These are phyloP conservation scores for Arthrobotrys sphaeroides DNA, from an alignment of 2,329 filamentous ascomycete genomes.

Conservation along the genomic window DNA sequence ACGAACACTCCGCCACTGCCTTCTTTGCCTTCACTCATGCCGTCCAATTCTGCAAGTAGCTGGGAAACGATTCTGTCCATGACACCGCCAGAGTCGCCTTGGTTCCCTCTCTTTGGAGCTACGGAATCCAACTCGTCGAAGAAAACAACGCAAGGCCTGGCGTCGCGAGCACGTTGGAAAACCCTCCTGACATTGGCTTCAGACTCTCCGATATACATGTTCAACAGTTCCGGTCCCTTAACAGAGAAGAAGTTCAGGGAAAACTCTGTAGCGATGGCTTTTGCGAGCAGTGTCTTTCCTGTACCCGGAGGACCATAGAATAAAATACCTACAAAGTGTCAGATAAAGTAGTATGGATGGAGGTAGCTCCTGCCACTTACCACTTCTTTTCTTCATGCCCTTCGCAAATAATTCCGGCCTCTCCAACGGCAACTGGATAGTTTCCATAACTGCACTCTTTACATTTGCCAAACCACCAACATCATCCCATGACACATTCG, in stretches of 20 bases:
- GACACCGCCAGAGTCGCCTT: conserved; percentile 94
- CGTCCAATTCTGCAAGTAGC: conserved; percentile 91
- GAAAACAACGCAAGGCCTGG: conserved; percentile 87
- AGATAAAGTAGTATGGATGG: neutral
- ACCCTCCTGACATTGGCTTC: conserved; percentile 90
- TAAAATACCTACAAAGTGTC: conserved; percentile 67
- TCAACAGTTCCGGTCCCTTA: conserved; percentile 88
- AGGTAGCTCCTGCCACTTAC: conserved; percentile 59
- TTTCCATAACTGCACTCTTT: conserved; percentile 96
- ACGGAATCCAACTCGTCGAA: conserved; percentile 94
- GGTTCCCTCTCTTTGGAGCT: conserved; percentile 94
- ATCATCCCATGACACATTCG: conserved; percentile 95
- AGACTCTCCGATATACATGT: conserved; percentile 96
- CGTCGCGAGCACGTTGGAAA: conserved; percentile 86
- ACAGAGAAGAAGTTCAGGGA: conserved; percentile 94
- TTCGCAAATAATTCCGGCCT: conserved; percentile 93
- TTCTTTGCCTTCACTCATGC: conserved; percentile 93
- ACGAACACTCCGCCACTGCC: conserved; percentile 87
- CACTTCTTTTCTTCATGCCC: conserved; percentile 97
- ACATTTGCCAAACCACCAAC: conserved; percentile 92
- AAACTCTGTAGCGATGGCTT: conserved; percentile 92
- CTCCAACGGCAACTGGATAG: conserved; percentile 90
- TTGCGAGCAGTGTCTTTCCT: conserved; percentile 89
- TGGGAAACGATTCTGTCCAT: conserved; percentile 98
- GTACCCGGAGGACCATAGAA: conserved; percentile 93